These are phyloP conservation scores for Cercophora newfieldiana DNA, from an alignment of 495 filamentous ascomycete genomes.

Conservation along the genomic window DNA sequence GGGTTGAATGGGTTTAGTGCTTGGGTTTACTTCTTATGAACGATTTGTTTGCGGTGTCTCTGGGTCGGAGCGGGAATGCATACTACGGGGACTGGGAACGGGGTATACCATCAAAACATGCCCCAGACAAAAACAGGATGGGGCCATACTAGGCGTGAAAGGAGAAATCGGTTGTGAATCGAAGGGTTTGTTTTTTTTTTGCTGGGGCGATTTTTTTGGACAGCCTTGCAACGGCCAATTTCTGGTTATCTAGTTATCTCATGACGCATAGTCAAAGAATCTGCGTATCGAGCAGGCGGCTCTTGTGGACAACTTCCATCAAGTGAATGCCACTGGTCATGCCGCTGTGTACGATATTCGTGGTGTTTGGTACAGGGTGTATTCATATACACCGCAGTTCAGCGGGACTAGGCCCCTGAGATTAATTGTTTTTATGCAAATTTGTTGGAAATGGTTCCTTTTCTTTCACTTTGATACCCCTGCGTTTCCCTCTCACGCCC, in stretches of 20 bases:
- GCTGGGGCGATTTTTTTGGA: neutral
- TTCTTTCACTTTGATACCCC: neutral
- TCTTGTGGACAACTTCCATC: neutral
- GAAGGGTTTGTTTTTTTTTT: neutral
- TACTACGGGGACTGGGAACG: neutral
- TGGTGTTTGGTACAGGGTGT: neutral
- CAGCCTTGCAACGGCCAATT: neutral
- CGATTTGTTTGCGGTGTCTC: neutral
- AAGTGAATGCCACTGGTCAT: neutral
- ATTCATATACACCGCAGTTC: neutral
- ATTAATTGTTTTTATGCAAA: neutral
- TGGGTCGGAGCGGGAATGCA: neutral
- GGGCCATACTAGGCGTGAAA: neutral
- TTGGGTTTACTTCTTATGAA: neutral
- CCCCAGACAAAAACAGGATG: neutral
- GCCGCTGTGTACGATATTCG: neutral
- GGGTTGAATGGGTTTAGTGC: neutral
- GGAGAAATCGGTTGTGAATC: neutral
- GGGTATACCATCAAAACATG: neutral
- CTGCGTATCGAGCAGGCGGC: neutral
- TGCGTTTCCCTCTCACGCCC: slow-evolving; percentile 1
- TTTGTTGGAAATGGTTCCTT: neutral
- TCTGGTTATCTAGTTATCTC: neutral
- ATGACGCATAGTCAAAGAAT: neutral
- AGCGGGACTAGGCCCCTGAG: neutral